Evolutionary conservation across 257 asterid genomes (phyloP), one percentile per base, ranked within the genome.

Genomic region (Mentha longifolia): DNA sequence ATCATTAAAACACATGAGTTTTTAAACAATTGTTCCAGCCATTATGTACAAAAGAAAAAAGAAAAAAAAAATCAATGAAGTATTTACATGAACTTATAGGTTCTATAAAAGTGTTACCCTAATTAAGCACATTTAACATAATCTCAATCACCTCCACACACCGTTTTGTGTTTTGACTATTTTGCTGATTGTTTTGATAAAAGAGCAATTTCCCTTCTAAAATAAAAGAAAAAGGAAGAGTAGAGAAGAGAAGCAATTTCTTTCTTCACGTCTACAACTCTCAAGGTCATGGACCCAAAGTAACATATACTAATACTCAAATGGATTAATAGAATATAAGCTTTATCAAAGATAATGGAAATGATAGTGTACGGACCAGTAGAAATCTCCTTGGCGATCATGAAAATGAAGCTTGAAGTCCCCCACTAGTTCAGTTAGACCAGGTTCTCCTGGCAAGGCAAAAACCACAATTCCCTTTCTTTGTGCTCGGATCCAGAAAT

Each of bases 321-420:
- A 5, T 35, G 39, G 8, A 35, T 35, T 52, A 67, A 65, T 25
- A 68, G 12, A 69, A 73, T 28, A 11, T 60, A 70, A 70, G 67
- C 62, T 55, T 13, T 66, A 20, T 11, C 14, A 12, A 41, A 60
- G 65, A 79, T n/a, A 47, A 19, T 72, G 55, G 13, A 65, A 76
- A 74, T 67, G 68, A 74, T 19, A 61, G 67, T 71, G 59, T 62
- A 54, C 96, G 7, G 62, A 94, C 99, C 99, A 91, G 73, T 91
- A 94, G 76, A 94, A 94, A 80, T 94, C 97, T 82, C 99, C 99
- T 65, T 94, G 97, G 74, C 89, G 96, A 75, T 91, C 99, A 55
- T 94, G 96, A 84, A 94, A 94, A 35, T 89, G 91, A 74, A 91
- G 75, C 85, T 94, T 94, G 83, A 89, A 94, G 84, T 94, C 99